Evolutionary conservation across 2,329 filamentous ascomycete species (phyloP), one percentile per base, ranked within the genome.

Genomic region (Fusarium zealandicum): DNA sequence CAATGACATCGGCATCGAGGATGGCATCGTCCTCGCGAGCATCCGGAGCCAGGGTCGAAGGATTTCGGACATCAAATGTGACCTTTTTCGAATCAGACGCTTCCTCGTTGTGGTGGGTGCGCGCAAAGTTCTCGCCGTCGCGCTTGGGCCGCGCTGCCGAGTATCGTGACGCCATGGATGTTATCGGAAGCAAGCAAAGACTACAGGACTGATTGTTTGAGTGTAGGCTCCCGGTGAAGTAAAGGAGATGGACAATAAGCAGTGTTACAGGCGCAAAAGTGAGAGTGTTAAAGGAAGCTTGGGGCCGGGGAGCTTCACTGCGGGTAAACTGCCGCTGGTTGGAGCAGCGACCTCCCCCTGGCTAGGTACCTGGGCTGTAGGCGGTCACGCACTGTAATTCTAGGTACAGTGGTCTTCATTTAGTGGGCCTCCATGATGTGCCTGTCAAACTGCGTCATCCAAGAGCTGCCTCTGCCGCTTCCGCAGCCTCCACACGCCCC

Each of bases 21-120:
- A 93, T 83, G 0, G 86, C 85, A 65, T 92, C 81, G 17, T 76
- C 86, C 61, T 89, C 89, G 2, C 84, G 83, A 2, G 86, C 89
- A 71, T 96, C 92, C 1, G 93, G 87, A 2, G 92, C 93, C 5
- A 99, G 84, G 1, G 90, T 92, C 13, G 93, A 96, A 3, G 95
- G 95, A 71, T 99, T 98, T 62, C 95, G 91, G 46, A 95, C 80
- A 73, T 99, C 95, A 75, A 99, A 99, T 69, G 90, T 92, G 54
- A 92, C 89, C 70, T 92, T 93, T 73, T 96, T 96, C 38, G 76
- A 74, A 46, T 72, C 69, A 48, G 80, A 77, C 41, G 77, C 75
- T 40, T 71, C 68, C 47, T 86, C 82, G 63, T 82, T 78, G 68
- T 90, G 87, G 72, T 93, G 86, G 14, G 85, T 86, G 52, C 90